phyloP scores from a whole-genome alignment of 2,329 filamentous ascomycete species.

The Verticillium nonalfalfae region DNA sequence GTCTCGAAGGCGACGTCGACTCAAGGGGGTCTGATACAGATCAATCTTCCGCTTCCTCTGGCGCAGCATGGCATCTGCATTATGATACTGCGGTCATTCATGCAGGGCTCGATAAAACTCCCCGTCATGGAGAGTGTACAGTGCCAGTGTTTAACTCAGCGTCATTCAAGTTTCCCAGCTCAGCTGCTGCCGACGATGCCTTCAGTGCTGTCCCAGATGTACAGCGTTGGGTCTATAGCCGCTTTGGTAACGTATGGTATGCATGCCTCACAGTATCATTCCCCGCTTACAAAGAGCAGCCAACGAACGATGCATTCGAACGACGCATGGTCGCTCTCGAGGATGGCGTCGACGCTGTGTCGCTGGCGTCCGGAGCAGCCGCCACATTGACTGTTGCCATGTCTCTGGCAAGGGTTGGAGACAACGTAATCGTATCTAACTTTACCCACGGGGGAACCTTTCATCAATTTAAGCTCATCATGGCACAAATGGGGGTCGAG shows the following conservation, averaged over 20 bases:
- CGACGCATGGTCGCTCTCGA: constrained; percentile 94
- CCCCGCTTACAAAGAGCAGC: constrained; percentile 36
- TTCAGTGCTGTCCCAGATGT: background rate
- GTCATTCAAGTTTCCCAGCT: constrained; percentile 97
- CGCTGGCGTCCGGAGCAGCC: constrained; percentile 78
- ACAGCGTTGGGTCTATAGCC: constrained; percentile 28
- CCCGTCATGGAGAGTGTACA: background rate
- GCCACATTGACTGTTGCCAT: constrained; percentile 88
- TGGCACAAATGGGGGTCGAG: constrained; percentile 76
- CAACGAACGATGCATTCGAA: constrained; percentile 93
- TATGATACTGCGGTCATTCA: background rate
- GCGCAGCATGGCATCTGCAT: background rate
- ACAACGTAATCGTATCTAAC: constrained; percentile 88
- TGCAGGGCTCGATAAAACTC: background rate
- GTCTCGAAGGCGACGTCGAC: background rate
- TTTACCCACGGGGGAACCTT: constrained; percentile 95
- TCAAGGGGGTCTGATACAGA: background rate
- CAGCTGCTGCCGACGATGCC: constrained; percentile 63
- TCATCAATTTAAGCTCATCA: constrained; percentile 91
- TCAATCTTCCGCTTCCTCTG: background rate
- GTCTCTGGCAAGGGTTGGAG: constrained; percentile 74
- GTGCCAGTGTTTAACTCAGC: constrained; percentile 21
- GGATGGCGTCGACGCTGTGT: constrained; percentile 81
- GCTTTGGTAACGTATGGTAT: background rate
- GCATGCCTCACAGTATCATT: background rate